Conservation (phyloP, 2,329 filamentous ascomycete species). For the Hymenoscyphus repandus region DNA sequence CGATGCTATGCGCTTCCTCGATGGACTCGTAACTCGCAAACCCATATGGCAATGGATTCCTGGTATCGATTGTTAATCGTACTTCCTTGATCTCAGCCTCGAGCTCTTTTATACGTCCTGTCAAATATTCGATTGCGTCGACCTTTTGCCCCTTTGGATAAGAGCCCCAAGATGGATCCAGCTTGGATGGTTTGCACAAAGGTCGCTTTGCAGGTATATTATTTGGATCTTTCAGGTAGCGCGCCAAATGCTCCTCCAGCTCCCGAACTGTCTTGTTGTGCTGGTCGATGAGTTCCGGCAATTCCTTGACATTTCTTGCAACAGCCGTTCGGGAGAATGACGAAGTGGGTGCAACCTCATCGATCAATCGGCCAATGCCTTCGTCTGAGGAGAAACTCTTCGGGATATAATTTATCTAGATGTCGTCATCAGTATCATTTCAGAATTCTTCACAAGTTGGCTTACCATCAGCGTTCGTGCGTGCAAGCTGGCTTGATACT, state of each 20-base stretch:
- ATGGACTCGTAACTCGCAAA: conserved; percentile 94
- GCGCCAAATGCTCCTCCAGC: conserved; percentile 78
- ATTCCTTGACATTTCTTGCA: conserved; percentile 84
- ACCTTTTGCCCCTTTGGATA: conserved; percentile 69
- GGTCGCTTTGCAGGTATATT: conserved; percentile 73
- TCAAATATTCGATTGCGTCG: conserved; percentile 92
- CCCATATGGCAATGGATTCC: conserved; percentile 84
- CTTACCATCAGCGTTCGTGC: conserved; percentile 63
- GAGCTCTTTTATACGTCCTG: conserved; percentile 74
- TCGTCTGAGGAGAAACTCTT: conserved; percentile 74
- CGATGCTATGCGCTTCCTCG: conserved; percentile 80
- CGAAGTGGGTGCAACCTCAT: conserved; percentile 71
- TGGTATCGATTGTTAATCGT: conserved; percentile 74
- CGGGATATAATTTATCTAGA: conserved; percentile 75
- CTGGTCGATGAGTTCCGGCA: conserved; percentile 79
- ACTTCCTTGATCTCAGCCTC: conserved; percentile 82
- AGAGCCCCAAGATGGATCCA: conserved; percentile 62
- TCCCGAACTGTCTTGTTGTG: conserved; percentile 77
- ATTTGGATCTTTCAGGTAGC: conserved; percentile 83
- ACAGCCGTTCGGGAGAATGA: conserved; percentile 76
- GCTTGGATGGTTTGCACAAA: conserved; percentile 72
- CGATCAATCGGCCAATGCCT: conserved; percentile 78
- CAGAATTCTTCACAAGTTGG: background rate
- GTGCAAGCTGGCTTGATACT: conserved; percentile 85
- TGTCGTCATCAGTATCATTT: background rate